Percentiles rank a stretch among this genome's conserved stretches.
Evolutionary conservation across 441 rosid genomes (phyloP).

Genomic region (Jatropha multifida): DNA sequence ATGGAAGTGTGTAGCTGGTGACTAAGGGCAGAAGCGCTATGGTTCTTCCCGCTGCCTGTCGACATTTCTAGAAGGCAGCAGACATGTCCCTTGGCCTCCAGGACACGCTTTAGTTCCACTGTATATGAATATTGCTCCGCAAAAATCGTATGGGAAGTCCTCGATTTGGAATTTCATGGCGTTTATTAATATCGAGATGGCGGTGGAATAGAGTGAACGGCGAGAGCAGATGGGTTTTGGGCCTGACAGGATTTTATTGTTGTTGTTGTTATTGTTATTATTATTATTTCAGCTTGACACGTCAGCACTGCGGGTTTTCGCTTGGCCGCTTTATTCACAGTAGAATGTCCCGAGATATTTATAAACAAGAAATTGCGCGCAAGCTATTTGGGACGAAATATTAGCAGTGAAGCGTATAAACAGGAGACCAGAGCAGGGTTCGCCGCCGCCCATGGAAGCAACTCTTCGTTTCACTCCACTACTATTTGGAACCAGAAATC

Average conservation of each 20-base stretch:
- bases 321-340: neutral
- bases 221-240: neutral
- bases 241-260: too few species aligned
- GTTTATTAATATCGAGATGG: neutral
- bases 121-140: conserved; percentile 89
- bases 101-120: conserved; percentile 87
- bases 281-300: neutral
- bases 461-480: conserved; percentile 30
- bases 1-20: conserved; percentile 75
- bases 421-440: neutral
- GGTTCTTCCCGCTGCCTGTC: conserved; percentile 92
- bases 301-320: conserved; percentile 2
- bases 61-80: conserved; percentile 97
- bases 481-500: conserved; percentile 19
- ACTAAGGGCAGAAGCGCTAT: conserved; percentile 87
- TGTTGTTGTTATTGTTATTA: too few species aligned
- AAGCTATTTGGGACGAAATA: neutral
- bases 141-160: conserved; percentile 92
- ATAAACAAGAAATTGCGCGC: neutral
- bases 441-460: conserved; percentile 41
- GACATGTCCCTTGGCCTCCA: conserved; percentile 84
- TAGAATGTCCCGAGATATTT: too few species aligned
- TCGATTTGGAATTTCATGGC: conserved; percentile 84
- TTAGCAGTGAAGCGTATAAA: neutral
- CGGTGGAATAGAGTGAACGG: neutral